phyloP scores from a whole-genome alignment of 2,329 filamentous ascomycete species.

The Ascochyta rabiei region DNA sequence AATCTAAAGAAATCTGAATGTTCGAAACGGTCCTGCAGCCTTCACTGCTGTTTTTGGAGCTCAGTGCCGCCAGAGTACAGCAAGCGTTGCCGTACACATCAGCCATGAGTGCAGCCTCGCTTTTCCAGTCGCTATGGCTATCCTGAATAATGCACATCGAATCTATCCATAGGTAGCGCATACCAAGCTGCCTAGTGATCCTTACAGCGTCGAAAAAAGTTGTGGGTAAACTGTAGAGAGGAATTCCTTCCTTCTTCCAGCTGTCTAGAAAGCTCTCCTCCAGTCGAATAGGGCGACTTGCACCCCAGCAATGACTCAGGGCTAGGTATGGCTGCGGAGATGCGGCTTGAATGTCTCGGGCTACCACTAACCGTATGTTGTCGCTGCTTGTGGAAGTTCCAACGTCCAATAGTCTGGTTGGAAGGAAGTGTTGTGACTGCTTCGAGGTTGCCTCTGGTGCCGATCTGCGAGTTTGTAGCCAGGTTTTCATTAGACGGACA shows the following conservation, averaged over 20 bases:
- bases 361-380: too few species aligned
- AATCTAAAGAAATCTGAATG: background rate
- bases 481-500: too few species aligned
- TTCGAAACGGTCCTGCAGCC: background rate
- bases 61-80: conserved; percentile 6
- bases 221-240: background rate
- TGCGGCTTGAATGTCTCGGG: too few species aligned
- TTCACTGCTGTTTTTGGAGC: background rate
- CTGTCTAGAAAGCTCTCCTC: too few species aligned
- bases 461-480: too few species aligned
- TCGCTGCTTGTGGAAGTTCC: too few species aligned
- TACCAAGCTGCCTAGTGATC: background rate
- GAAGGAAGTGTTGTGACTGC: too few species aligned
- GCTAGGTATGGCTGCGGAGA: background rate
- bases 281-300: background rate
- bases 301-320: conserved; percentile 9
- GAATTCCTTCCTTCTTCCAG: background rate
- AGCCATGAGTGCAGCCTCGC: conserved; percentile 10
- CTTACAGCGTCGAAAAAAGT: conserved; percentile 13
- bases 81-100: background rate
- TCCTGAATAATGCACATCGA: conserved; percentile 18
- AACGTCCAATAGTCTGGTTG: too few species aligned
- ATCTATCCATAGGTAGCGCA: conserved; percentile 18
- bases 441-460: too few species aligned
- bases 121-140: background rate